These are phyloP conservation scores for Sclerotinia trifoliorum DNA, from an alignment of 2,329 filamentous ascomycete genomes.

Conservation along the genomic window DNA sequence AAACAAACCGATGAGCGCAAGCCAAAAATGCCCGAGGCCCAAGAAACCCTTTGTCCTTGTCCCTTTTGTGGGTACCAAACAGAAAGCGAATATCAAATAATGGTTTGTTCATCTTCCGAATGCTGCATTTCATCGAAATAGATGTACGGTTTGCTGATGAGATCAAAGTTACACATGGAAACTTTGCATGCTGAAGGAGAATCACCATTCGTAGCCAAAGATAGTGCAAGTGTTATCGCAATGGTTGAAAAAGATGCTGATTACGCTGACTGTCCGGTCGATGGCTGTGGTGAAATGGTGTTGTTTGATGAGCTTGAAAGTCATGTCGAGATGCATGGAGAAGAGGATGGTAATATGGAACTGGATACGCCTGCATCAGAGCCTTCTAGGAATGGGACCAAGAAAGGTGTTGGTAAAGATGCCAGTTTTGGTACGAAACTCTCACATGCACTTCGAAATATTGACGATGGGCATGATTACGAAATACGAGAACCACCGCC, in stretches of 20 bases:
- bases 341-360: slow-evolving; percentile 30
- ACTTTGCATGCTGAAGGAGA: slow-evolving; percentile 38
- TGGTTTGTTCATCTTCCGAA: slow-evolving; percentile 36
- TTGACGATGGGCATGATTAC: slow-evolving; percentile 27
- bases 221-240: slow-evolving; percentile 32
- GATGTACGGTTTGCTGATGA: slow-evolving; percentile 20
- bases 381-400: background rate
- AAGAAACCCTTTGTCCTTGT: slow-evolving; percentile 42
- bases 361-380: slow-evolving; percentile 16
- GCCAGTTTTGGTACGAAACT: slow-evolving; percentile 22
- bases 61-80: slow-evolving; percentile 45
- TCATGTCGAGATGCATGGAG: slow-evolving; percentile 58
- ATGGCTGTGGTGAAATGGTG: slow-evolving; percentile 60
- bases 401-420: slow-evolving; percentile 20
- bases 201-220: slow-evolving; percentile 38
- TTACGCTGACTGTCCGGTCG: slow-evolving; percentile 54
- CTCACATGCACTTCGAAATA: slow-evolving; percentile 28
- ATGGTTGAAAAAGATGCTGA: slow-evolving; percentile 38
- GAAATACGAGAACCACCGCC: slow-evolving; percentile 20
- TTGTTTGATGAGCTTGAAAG: slow-evolving; percentile 52
- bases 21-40: slow-evolving; percentile 2
- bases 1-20: background rate
- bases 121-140: slow-evolving; percentile 22
- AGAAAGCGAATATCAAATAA: slow-evolving; percentile 42
- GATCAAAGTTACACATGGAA: slow-evolving; percentile 38